Percentiles rank a stretch among this genome's conserved stretches.
Conservation (phyloP, 805 yeast species). For the Wickerhamiella kazuoi region DNA sequence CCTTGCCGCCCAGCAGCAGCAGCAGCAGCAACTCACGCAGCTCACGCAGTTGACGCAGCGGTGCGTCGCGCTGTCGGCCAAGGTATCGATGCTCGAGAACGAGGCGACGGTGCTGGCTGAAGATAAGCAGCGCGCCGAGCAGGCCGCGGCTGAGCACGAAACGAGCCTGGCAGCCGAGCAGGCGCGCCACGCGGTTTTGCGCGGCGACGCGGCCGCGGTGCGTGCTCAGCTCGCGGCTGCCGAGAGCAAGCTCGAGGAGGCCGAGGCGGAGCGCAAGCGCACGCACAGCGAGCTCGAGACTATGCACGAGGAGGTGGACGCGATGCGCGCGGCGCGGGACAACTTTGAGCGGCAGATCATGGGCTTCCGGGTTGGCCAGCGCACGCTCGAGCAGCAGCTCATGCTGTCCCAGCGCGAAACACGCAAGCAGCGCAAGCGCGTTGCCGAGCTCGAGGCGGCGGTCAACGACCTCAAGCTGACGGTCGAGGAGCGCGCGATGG, state of each 20-base stretch:
- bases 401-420: slow-evolving; percentile 12
- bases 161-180: background rate
- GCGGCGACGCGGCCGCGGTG: background rate
- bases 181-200: background rate
- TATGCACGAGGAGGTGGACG: slow-evolving; percentile 12
- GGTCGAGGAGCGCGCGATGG: slow-evolving; percentile 21
- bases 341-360: slow-evolving; percentile 18
- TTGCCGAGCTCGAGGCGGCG: slow-evolving; percentile 14
- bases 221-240: slow-evolving; percentile 3
- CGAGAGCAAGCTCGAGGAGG: slow-evolving; percentile 6
- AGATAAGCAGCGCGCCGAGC: slow-evolving; percentile 6
- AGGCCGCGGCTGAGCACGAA: slow-evolving; percentile 2
- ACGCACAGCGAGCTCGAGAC: slow-evolving; percentile 6
- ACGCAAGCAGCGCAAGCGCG: slow-evolving; percentile 11
- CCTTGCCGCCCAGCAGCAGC: background rate
- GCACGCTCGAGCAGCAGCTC: slow-evolving; percentile 14
- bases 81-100: slow-evolving; percentile 10
- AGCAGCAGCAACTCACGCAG: no score
- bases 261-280: slow-evolving; percentile 5
- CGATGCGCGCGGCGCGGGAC: slow-evolving; percentile 13
- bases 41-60: background rate
- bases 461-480: slow-evolving; percentile 20
- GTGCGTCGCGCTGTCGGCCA: slow-evolving; percentile 8
- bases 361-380: slow-evolving; percentile 15
- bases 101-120: slow-evolving; percentile 9